These are phyloP conservation scores for Heliamphora exappendiculata DNA, from an alignment of 148 eudicot species.

Conservation along the genomic window DNA sequence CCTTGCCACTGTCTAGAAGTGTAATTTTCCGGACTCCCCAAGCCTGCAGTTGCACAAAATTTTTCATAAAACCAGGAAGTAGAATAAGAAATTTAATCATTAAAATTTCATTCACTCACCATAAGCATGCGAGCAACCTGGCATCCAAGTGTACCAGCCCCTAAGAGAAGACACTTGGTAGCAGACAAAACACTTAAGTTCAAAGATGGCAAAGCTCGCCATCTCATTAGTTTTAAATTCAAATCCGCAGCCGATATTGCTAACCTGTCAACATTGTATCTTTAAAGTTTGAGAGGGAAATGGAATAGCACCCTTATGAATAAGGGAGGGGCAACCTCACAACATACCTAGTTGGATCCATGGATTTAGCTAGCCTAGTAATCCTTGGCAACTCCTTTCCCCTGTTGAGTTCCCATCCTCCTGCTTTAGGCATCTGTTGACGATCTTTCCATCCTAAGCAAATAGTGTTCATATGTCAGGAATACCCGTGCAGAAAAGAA, in stretches of 20 bases:
- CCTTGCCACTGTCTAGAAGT: slow-evolving; percentile 78
- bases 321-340: background rate
- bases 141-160: slow-evolving; percentile 97
- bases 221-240: slow-evolving; percentile 89
- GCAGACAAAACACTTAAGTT: slow-evolving; percentile 51
- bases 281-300: background rate
- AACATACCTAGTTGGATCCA: slow-evolving; percentile 84
- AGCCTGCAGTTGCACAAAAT: slow-evolving; percentile 43
- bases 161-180: slow-evolving; percentile 81
- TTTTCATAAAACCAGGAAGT: background rate
- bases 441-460: slow-evolving; percentile 49
- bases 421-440: slow-evolving; percentile 45
- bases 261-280: slow-evolving; percentile 41
- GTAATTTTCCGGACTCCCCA: slow-evolving; percentile 95
- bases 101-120: slow-evolving; percentile 40
- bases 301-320: slow-evolving; percentile 2
- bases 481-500: slow-evolving; percentile 3
- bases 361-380: slow-evolving; percentile 68
- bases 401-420: slow-evolving; percentile 77
- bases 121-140: slow-evolving; percentile 94
- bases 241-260: slow-evolving; percentile 86
- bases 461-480: slow-evolving; percentile 2
- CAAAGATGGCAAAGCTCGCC: slow-evolving; percentile 90
- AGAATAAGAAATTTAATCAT: background rate
- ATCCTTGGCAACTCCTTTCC: slow-evolving; percentile 46